phyloP scores from a whole-genome alignment of 2,329 filamentous ascomycete species.

The Colletotrichum lupini region DNA sequence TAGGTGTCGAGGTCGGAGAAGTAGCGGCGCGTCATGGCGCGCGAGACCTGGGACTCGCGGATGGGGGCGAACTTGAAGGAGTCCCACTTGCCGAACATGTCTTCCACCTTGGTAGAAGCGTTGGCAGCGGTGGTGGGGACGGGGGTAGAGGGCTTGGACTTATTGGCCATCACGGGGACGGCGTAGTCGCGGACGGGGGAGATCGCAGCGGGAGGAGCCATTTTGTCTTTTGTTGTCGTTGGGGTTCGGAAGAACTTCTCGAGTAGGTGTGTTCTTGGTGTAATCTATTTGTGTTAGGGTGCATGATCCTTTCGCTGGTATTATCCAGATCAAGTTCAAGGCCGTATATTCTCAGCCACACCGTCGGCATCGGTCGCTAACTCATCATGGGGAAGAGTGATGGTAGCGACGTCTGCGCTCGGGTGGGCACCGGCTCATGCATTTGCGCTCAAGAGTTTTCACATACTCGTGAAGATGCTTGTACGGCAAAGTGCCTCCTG shows the following conservation, averaged over 20 bases:
- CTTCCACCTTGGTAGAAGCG: constrained; percentile 54
- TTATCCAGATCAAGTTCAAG: constrained; percentile 97
- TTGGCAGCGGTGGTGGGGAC: constrained; percentile 55
- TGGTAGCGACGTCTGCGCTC: constrained; percentile 33
- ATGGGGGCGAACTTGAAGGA: constrained; percentile 86
- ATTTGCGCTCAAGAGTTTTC: constrained; percentile 34
- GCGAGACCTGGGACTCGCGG: constrained; percentile 90
- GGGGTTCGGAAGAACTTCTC: not conserved
- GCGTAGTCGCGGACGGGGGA: constrained; percentile 61
- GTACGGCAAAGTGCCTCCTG: constrained; percentile 17
- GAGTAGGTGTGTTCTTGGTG: not conserved
- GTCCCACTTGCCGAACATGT: constrained; percentile 77
- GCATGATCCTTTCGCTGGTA: constrained; percentile 99
- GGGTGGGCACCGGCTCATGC: constrained; percentile 73
- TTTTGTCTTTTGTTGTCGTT: constrained; percentile 54
- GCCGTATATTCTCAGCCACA: constrained; percentile 87
- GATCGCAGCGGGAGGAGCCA: constrained; percentile 83
- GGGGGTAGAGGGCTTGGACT: constrained; percentile 40
- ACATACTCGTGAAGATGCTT: constrained; percentile 21
- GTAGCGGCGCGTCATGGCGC: constrained; percentile 94
- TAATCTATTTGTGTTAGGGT: constrained; percentile 32
- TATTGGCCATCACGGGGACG: constrained; percentile 41
- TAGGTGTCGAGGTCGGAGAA: constrained; percentile 89
- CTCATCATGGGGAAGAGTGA: constrained; percentile 17
- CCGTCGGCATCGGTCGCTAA: constrained; percentile 44